These are phyloP conservation scores for Platanthera guangdongensis DNA, from an alignment of 106 monocot genomes.

Conservation along the genomic window DNA sequence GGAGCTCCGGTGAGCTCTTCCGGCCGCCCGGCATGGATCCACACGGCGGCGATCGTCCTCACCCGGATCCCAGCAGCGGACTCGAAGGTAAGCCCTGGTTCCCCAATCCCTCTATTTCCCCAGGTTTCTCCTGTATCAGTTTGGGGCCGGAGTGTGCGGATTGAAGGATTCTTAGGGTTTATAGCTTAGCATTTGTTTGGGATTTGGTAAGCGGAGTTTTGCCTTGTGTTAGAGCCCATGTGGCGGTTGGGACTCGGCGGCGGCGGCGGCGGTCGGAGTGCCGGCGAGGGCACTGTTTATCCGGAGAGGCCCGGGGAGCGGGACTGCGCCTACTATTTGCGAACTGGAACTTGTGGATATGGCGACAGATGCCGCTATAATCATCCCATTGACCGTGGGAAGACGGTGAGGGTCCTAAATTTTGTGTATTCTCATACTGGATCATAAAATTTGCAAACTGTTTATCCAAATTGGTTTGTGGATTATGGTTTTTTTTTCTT, in stretches of 20 bases:
- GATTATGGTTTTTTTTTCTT: not conserved
- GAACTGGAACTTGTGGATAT: slow-evolving; percentile 73
- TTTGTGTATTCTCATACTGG: not conserved
- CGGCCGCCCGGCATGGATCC: not conserved
- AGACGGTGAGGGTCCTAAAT: not conserved
- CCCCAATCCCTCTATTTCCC: not conserved
- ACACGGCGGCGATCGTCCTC: not conserved
- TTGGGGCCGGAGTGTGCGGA: not conserved
- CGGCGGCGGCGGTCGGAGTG: not conserved
- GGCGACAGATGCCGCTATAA: slow-evolving; percentile 81
- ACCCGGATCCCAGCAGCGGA: not conserved
- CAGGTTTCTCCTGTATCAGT: not conserved
- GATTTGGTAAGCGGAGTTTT: slow-evolving; percentile 2
- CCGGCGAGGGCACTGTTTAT: slow-evolving; percentile 11
- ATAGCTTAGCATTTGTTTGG: not conserved
- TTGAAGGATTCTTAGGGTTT: slow-evolving; percentile 3
- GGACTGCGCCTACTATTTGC: slow-evolving; percentile 66
- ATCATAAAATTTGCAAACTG: not conserved
- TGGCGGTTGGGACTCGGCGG: slow-evolving; percentile 53
- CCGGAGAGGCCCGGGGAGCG: slow-evolving; percentile 85
- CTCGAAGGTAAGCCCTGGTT: slow-evolving; percentile 1
- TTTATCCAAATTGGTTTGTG: not conserved
- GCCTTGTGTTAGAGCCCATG: slow-evolving; percentile 56
- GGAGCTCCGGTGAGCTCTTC: not conserved
- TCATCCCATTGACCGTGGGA: slow-evolving; percentile 54